Evolutionary conservation across 2,329 filamentous ascomycete genomes (phyloP).

Genomic region (Aurifilum marmelostoma): DNA sequence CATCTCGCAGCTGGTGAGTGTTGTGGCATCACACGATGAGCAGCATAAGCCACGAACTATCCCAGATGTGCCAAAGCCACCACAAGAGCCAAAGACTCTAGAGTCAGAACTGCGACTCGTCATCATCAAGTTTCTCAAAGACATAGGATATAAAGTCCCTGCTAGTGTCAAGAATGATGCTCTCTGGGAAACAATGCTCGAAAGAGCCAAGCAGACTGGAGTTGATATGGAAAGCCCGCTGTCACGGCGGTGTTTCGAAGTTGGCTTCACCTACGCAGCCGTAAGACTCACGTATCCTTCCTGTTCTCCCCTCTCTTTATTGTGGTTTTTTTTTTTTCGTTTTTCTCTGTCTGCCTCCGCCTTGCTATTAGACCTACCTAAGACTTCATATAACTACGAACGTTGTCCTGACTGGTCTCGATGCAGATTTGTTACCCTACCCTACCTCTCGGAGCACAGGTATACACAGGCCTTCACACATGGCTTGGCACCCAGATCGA

Average conservation of each 20-base stretch:
- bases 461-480: slow-evolving; percentile 14
- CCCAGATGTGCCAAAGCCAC: not conserved
- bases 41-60: not conserved
- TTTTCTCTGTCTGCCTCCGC: too few species aligned
- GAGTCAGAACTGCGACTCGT: not conserved
- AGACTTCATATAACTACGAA: not conserved
- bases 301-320: too few species aligned
- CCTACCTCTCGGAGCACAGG: slow-evolving; percentile 5
- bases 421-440: not conserved
- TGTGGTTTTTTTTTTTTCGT: too few species aligned
- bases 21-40: not conserved
- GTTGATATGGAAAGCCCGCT: not conserved
- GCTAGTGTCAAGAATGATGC: not conserved
- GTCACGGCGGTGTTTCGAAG: slow-evolving; percentile 2
- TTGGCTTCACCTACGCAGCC: slow-evolving; percentile 14
- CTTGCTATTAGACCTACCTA: not conserved
- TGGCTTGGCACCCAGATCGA: slow-evolving; percentile 17
- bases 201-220: not conserved
- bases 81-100: not conserved
- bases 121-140: slow-evolving; percentile 1
- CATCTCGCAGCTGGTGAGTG: not conserved
- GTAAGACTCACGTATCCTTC: not conserved
- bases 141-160: slow-evolving; percentile 3
- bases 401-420: not conserved
- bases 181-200: slow-evolving; percentile 14